Conservation (phyloP, 2,329 filamentous ascomycete genomes). For the Aspergillus glaucus region DNA sequence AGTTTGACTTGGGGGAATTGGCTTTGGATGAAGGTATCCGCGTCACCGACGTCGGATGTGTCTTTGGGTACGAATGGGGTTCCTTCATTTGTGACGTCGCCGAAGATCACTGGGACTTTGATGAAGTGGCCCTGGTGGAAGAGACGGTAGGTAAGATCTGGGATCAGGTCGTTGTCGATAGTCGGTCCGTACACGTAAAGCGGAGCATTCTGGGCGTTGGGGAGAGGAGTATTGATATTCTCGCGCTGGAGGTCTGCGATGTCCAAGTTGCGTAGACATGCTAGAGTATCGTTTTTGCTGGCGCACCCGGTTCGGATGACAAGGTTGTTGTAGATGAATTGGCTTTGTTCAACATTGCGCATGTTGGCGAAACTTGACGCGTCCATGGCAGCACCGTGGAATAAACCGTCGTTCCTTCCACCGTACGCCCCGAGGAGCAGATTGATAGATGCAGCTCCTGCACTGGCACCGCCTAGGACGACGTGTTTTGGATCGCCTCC, state of each 20-base stretch:
- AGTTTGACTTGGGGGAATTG: conserved; percentile 53
- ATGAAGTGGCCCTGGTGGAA: conserved; percentile 46
- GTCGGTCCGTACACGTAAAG: conserved; percentile 48
- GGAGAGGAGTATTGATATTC: conserved; percentile 43
- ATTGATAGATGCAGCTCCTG: conserved; percentile 59
- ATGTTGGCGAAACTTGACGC: conserved; percentile 49
- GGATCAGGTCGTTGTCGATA: conserved; percentile 47
- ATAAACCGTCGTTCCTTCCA: conserved; percentile 44
- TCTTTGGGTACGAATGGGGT: conserved; percentile 53
- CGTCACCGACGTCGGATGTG: conserved; percentile 43
- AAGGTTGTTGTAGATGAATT: conserved; percentile 49
- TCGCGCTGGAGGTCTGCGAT: conserved; percentile 39
- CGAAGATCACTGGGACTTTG: conserved; percentile 50
- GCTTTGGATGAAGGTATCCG: conserved; percentile 51
- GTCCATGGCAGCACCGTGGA: conserved; percentile 49
- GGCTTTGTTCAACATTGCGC: conserved; percentile 42
- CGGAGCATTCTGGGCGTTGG: conserved; percentile 37
- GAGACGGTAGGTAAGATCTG: conserved; percentile 44
- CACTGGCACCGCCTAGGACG: conserved; percentile 61
- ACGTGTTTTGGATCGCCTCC: conserved; percentile 64
- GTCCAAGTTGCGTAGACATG: conserved; percentile 45
- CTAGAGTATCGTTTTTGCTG: conserved; percentile 34
- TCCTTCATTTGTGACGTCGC: conserved; percentile 60
- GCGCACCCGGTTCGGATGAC: conserved; percentile 45
- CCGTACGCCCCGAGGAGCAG: conserved; percentile 55